Base-by-base conservation (phyloP, 2,329 filamentous ascomycete genomes). In the Pseudocercospora vitis region DNA sequence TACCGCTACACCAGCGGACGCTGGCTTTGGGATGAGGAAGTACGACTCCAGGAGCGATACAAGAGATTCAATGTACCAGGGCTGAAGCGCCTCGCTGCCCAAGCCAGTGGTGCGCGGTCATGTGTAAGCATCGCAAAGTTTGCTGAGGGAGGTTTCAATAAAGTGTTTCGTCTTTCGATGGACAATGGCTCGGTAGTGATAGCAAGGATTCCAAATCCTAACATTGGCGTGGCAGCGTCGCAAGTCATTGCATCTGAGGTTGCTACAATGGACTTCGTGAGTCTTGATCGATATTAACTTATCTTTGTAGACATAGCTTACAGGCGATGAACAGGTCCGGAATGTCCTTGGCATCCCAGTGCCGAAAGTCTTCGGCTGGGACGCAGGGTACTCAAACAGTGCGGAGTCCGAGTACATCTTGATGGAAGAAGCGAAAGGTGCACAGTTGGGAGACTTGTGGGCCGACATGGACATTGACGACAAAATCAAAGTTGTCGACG, bases 341-440 rank as follows among this genome's bases (percentile, higher is more conserved):
- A 56, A 50, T 32, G 49, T 65, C 35, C 52, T 68, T n/a, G 52
- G 56, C 3, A 53, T 67, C 4, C 65, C 63, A 8, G 59, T 65
- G 9, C 65, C 60, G 18, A 63, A 59, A 33, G 62, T 66, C 18
- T 53, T 65, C 23, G 44, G 52, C 4, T 67, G 59, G 61, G 64
- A 58, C 51, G 61, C 37, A 16, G 31, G 47, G 2, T 35, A 45
- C 16, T 39, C 57, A 14, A 68, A 65, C 40, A 37, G 57, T 21
- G 65, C 63, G 12, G 48, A 60, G 48, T 58, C 63, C 18, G 64
- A 65, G 48, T 68, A 65, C 39, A 64, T 68, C 23, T 18, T 68
- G 7, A 68, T 69, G 63, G 67, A 69, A 56, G 57, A 67, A 47
- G 66, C 67, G 39, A 40, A 31, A n/a, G 68, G 71, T n/a, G 66